phyloP scores from a whole-genome alignment of 2,329 filamentous ascomycete species.

The Pezicula rhizophila region DNA sequence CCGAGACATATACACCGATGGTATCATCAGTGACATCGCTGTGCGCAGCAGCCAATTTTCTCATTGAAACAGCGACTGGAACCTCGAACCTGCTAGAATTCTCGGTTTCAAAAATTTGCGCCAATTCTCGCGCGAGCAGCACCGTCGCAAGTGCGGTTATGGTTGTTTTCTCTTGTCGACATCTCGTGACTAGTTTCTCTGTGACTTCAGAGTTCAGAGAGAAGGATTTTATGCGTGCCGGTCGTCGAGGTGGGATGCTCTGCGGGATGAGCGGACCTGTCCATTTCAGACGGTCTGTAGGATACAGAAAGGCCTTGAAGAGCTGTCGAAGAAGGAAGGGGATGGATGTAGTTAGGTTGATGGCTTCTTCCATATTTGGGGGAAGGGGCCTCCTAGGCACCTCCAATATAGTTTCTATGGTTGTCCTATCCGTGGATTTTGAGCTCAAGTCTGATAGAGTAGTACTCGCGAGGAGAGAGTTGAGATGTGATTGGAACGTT shows the following conservation, averaged over 20 bases:
- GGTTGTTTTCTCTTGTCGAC: neutral
- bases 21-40: neutral
- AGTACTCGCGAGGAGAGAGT: neutral
- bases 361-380: neutral
- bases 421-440: neutral
- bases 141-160: neutral
- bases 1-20: neutral
- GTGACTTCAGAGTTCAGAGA: neutral
- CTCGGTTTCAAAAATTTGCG: neutral
- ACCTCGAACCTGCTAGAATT: neutral
- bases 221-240: neutral
- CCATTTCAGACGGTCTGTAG: neutral
- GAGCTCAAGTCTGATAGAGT: neutral
- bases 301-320: neutral
- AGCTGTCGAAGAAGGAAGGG: neutral
- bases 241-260: neutral
- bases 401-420: neutral
- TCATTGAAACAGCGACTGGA: neutral
- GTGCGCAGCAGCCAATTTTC: neutral
- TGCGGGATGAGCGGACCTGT: neutral
- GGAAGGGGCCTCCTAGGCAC: neutral
- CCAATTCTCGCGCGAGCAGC: neutral
- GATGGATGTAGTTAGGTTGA: neutral
- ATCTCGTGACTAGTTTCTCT: neutral
- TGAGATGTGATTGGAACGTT: neutral